Base-by-base conservation (phyloP, 805 yeast species). In the Myxozyma vanderwaltii region DNA sequence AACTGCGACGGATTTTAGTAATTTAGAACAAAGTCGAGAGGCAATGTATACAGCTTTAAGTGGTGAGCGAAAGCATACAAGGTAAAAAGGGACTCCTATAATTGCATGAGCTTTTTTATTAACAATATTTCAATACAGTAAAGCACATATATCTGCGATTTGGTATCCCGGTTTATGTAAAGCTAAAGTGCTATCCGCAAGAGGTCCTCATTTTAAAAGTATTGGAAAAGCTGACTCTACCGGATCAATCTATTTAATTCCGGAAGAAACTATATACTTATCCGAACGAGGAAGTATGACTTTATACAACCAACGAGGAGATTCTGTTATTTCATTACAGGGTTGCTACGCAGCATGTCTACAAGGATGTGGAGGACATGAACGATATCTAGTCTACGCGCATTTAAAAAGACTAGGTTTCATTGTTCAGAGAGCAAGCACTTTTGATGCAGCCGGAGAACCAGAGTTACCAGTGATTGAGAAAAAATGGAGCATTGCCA, bases 391-490 rank as follows among this genome's bases (percentile, higher is more conserved):
- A 45, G 91, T 87, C 0, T 92, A 85, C 72, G 79, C 91, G 0
- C 80, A 87, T 58, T 75, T 91, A 67, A 88, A 86, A 67, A 80
- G 96, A 69, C 79, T 84, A 52, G 97, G 97, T 0, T 91, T 86
- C 69, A 79, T 87, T 21, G 87, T 89, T 0, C 69, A 75, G 56
- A 66, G 77, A 50, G 61, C 69, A 10, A 63, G 63, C 62, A 51
- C 62, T 19, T 52, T 54, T 33, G 54, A 46, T 27, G 48, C 26
- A 12, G 21, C 24, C 7, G 50, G 24, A 7, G 59, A 35, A 23
- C 48, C 51, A 10, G 55, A 45, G 35, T 35, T 48, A 36, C 52
- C 54, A 8, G 47, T 17, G 12, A 13, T 33, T 13, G 44, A 27
- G 44, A 33, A 12, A 29, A 33, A 29, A 19, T 26, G 27, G 17